Evolutionary conservation across 768 basidiomycete genomes (phyloP).

Genomic region (Suillus placidus): DNA sequence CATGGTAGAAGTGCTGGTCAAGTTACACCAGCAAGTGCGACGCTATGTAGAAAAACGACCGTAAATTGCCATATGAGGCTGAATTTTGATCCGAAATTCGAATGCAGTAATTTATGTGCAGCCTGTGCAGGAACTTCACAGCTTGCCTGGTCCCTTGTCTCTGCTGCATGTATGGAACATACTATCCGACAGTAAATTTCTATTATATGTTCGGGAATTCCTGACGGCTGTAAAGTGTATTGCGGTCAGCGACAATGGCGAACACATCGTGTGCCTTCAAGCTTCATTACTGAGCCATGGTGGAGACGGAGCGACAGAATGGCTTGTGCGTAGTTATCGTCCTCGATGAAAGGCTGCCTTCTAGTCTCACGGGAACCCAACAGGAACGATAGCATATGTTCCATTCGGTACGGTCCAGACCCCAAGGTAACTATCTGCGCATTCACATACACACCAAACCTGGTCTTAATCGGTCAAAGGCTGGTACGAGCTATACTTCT

Average conservation of each 20-base stretch:
- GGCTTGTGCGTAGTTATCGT: slow-evolving; percentile 57
- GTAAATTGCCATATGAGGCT: not conserved
- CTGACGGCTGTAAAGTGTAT: slow-evolving; percentile 91
- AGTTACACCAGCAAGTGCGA: not conserved
- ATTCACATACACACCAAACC: no score
- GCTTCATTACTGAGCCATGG: slow-evolving; percentile 65
- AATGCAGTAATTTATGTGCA: not conserved
- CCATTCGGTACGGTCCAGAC: no score
- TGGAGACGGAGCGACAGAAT: slow-evolving; percentile 59
- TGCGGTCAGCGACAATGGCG: slow-evolving; percentile 83
- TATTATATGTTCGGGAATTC: slow-evolving; percentile 93
- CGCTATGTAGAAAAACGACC: not conserved
- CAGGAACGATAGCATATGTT: no score
- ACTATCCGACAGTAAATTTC: slow-evolving; percentile 82
- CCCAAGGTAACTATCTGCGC: no score
- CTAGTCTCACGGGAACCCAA: slow-evolving; percentile 75
- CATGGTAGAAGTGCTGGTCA: not conserved
- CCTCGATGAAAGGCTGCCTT: slow-evolving; percentile 9
- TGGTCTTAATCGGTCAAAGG: slow-evolving; percentile 11
- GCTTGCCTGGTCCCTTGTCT: slow-evolving; percentile 47
- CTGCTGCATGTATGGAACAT: slow-evolving; percentile 85
- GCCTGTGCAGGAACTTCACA: no score
- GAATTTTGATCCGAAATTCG: not conserved
- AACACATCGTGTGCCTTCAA: slow-evolving; percentile 82
- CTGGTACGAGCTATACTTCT: slow-evolving; percentile 87